A percentile compares a stretch with the other conserved stretches of the same genome.
phyloP scores from a whole-genome alignment of 257 asterid genomes.

The Przewalskia tangutica region DNA sequence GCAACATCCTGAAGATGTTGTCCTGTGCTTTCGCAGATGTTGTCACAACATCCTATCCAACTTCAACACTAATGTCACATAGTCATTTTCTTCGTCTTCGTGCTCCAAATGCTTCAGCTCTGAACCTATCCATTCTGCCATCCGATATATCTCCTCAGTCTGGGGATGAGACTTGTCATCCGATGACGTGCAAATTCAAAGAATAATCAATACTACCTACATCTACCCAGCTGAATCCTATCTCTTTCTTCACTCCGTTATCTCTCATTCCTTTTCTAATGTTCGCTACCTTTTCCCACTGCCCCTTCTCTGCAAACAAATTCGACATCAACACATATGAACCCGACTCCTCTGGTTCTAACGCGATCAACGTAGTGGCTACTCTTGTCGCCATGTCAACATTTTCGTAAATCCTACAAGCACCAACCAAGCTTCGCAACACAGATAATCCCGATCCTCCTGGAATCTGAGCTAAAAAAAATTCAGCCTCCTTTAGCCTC shows the following conservation, averaged over 20 bases:
- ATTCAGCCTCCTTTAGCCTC: constrained; percentile 67
- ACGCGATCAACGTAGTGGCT: constrained; percentile 42
- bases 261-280: constrained; percentile 73
- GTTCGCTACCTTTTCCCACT: constrained; percentile 77
- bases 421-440: constrained; percentile 73
- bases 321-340: constrained; percentile 83
- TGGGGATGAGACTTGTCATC: constrained; percentile 68
- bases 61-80: neutral
- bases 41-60: too few relatives aligned
- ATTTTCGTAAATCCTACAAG: constrained; percentile 65
- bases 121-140: constrained; percentile 63
- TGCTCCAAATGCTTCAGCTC: constrained; percentile 43
- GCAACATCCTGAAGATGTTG: too few relatives aligned
- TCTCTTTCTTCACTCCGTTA: constrained; percentile 61
- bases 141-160: constrained; percentile 50
- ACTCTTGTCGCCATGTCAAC: constrained; percentile 62
- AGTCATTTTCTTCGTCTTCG: constrained; percentile 23
- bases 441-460: constrained; percentile 78
- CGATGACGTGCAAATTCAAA: constrained; percentile 53
- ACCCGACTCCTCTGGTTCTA: constrained; percentile 71
- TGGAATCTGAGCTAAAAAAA: constrained; percentile 47
- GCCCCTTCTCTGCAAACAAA: constrained; percentile 86
- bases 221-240: constrained; percentile 92
- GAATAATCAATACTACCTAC: constrained; percentile 42
- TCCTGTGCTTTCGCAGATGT: too few relatives aligned